Conservation (phyloP, 2,329 filamentous ascomycete genomes). For the Purpureocillium lavendulum region DNA sequence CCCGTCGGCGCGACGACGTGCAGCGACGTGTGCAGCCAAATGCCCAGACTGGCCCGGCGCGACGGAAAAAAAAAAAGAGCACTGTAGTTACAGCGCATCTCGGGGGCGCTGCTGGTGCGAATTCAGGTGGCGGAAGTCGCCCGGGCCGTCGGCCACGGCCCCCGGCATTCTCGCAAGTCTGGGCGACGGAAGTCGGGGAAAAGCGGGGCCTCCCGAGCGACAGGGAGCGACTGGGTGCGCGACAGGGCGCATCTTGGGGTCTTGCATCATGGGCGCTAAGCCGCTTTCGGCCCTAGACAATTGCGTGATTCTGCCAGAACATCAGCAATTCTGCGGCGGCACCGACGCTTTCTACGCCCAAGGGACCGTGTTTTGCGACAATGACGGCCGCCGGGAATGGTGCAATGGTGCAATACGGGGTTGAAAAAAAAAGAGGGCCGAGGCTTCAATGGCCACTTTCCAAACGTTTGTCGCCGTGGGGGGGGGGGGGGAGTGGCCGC, state of each 20-base stretch:
- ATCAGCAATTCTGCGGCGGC: slow-evolving; percentile 23
- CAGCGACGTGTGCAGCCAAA: background rate
- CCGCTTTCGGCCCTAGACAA: slow-evolving; percentile 21
- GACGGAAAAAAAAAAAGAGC: too few species aligned
- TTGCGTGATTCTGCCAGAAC: slow-evolving; percentile 30
- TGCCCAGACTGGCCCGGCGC: too few species aligned
- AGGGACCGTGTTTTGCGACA: background rate
- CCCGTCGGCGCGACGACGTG: background rate
- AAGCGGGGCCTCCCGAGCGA: slow-evolving; percentile 7
- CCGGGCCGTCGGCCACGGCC: slow-evolving; percentile 1
- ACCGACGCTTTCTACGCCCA: background rate
- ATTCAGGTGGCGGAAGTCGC: background rate
- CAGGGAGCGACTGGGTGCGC: slow-evolving; percentile 2
- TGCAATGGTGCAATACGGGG: slow-evolving; percentile 3
- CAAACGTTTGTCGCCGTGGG: too few species aligned
- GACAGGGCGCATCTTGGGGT: slow-evolving; percentile 6
- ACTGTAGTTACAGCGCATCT: too few species aligned
- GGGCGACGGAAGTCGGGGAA: slow-evolving; percentile 27
- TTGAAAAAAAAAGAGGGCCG: slow-evolving; percentile 7
- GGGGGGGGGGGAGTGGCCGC: too few species aligned
- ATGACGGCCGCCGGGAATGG: too few species aligned
- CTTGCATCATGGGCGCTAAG: slow-evolving; percentile 21
- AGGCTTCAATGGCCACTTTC: too few species aligned
- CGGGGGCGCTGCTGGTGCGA: too few species aligned
- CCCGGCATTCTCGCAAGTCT: background rate